Percentiles rank a stretch among this genome's conserved stretches.
Evolutionary conservation across 2,329 filamentous ascomycete genomes (phyloP).

Genomic region (Hypomyces rosellus): DNA sequence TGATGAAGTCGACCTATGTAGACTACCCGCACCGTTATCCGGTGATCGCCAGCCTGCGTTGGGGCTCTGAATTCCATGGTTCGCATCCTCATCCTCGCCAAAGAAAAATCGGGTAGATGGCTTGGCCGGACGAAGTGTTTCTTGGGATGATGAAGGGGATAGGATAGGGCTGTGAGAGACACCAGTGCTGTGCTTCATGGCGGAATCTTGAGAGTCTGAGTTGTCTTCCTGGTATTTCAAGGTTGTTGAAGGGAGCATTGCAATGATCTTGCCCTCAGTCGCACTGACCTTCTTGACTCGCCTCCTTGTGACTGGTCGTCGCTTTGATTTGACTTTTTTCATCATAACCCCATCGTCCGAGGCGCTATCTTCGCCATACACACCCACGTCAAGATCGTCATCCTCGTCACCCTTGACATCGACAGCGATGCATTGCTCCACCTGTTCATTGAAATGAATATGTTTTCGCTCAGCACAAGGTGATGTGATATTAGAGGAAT

Average conservation of each 20-base stretch:
- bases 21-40: slow-evolving; percentile 20
- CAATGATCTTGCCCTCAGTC: slow-evolving; percentile 75
- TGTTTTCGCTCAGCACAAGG: slow-evolving; percentile 67
- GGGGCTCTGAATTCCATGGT: slow-evolving; percentile 25
- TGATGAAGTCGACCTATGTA: slow-evolving; percentile 44
- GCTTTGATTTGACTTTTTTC: slow-evolving; percentile 56
- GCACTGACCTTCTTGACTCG: slow-evolving; percentile 34
- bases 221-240: slow-evolving; percentile 78
- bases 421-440: slow-evolving; percentile 91
- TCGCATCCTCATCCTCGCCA: slow-evolving; percentile 52
- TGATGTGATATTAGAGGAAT: slow-evolving; percentile 63
- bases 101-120: slow-evolving; percentile 58
- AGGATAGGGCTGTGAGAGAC: slow-evolving; percentile 44
- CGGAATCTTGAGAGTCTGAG: slow-evolving; percentile 57
- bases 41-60: slow-evolving; percentile 27
- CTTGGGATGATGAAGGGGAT: slow-evolving; percentile 74
- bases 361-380: slow-evolving; percentile 53
- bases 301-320: slow-evolving; percentile 44
- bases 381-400: slow-evolving; percentile 55
- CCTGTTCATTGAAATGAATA: slow-evolving; percentile 95
- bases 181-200: slow-evolving; percentile 53
- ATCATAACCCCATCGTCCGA: slow-evolving; percentile 82
- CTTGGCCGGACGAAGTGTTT: slow-evolving; percentile 68
- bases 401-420: slow-evolving; percentile 77
- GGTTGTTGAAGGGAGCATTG: slow-evolving; percentile 79